These are phyloP conservation scores for Nemania bipapillata DNA, from an alignment of 2,329 filamentous ascomycete species.

Conservation along the genomic window DNA sequence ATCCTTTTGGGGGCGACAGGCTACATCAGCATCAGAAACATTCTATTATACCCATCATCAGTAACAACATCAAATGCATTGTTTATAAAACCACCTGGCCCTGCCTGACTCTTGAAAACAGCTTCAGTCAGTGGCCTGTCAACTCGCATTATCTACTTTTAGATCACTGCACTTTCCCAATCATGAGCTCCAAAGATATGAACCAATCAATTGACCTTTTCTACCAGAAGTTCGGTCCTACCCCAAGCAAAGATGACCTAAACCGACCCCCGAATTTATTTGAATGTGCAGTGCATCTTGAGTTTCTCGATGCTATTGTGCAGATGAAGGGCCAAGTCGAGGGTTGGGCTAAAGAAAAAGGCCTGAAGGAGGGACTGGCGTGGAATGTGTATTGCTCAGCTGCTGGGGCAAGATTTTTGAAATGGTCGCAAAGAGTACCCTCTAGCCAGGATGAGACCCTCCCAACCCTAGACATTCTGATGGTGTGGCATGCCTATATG, in stretches of 20 bases:
- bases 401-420: neutral
- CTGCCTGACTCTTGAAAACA: no score
- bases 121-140: no score
- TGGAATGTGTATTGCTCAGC: neutral
- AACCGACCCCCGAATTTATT: neutral
- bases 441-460: neutral
- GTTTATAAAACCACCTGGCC: no score
- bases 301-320: neutral
- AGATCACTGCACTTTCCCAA: no score
- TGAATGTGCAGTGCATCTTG: neutral
- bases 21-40: no score
- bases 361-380: neutral
- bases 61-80: no score
- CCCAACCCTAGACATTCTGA: neutral
- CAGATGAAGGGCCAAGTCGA: neutral
- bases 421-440: neutral
- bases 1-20: no score
- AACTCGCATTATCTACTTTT: no score
- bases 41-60: no score
- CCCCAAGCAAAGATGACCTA: neutral
- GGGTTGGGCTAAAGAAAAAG: neutral
- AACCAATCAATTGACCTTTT: no score
- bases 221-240: no score
- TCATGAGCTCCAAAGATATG: no score
- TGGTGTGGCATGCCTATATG: neutral